Evolutionary conservation across 441 rosid species (phyloP).

Genomic region (Viola pubescens): DNA sequence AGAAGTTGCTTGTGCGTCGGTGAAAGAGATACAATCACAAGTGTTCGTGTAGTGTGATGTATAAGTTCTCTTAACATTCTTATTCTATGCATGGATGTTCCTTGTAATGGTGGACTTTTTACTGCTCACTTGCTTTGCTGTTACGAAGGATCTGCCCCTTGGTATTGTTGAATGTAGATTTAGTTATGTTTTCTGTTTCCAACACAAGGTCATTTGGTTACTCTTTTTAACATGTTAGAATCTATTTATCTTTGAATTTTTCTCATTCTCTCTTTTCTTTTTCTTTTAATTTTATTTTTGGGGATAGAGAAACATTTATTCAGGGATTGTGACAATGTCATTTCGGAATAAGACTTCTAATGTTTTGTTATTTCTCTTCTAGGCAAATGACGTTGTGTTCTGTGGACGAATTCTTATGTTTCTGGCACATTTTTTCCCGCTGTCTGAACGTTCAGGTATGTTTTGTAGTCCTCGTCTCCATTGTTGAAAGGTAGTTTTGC

Average conservation of each 20-base stretch:
- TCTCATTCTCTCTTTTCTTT: not conserved
- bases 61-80: too few relatives aligned
- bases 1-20: not conserved
- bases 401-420: slow-evolving; percentile 97
- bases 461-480: slow-evolving; percentile 12
- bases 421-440: slow-evolving; percentile 88
- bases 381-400: slow-evolving; percentile 97
- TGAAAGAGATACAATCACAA: not conserved
- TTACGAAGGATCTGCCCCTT: not conserved
- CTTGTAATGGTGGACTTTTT: not conserved
- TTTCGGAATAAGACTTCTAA: not conserved
- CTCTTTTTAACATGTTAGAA: not conserved
- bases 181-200: not conserved
- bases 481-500: slow-evolving; percentile 4
- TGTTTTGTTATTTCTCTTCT: slow-evolving; percentile 20
- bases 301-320: not conserved
- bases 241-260: not conserved
- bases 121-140: not conserved
- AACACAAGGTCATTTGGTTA: not conserved
- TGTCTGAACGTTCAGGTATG: slow-evolving; percentile 93
- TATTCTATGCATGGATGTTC: not conserved
- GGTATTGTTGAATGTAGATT: not conserved
- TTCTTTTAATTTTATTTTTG: not conserved
- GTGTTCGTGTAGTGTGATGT: too few relatives aligned
- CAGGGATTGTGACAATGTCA: not conserved